phyloP scores from a whole-genome alignment of 1,284 basidiomycete species.

The Malassezia sympodialis region DNA sequence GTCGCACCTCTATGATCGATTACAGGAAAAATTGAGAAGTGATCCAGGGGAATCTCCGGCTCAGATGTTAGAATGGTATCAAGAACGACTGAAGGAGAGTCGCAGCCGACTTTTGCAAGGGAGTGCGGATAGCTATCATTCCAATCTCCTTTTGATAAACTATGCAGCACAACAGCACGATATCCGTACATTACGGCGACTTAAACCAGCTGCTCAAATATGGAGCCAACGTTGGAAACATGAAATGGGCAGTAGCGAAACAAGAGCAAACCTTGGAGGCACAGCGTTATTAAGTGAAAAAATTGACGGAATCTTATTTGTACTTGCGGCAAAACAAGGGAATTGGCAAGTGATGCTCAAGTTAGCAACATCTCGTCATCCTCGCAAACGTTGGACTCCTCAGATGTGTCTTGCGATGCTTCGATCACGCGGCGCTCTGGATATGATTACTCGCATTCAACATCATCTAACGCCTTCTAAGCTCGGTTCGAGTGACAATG shows the following conservation, averaged over 20 bases:
- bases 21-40: not conserved
- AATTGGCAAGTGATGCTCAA: slow-evolving; percentile 8
- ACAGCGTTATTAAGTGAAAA: not conserved
- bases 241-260: not conserved
- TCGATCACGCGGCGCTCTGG: slow-evolving; percentile 1
- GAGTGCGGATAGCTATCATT: slow-evolving; percentile 3
- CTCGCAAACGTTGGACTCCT: slow-evolving; percentile 3
- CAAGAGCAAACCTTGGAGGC: not conserved
- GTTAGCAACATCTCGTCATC: not conserved
- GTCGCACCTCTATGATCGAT: not conserved
- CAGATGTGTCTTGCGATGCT: slow-evolving; percentile 15
- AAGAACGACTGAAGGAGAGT: slow-evolving; percentile 12
- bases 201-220: not conserved
- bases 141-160: not conserved
- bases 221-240: slow-evolving; percentile 1
- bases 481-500: not conserved
- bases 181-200: slow-evolving; percentile 1
- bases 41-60: not conserved
- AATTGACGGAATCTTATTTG: slow-evolving; percentile 10
- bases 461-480: not conserved
- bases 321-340: slow-evolving; percentile 7
- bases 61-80: slow-evolving; percentile 7
- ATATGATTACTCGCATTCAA: slow-evolving; percentile 2
- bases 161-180: slow-evolving; percentile 9
- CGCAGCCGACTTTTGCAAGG: slow-evolving; percentile 2